These are phyloP conservation scores for Aspergillus glaucus DNA, from an alignment of 2,329 filamentous ascomycete species.

Conservation along the genomic window DNA sequence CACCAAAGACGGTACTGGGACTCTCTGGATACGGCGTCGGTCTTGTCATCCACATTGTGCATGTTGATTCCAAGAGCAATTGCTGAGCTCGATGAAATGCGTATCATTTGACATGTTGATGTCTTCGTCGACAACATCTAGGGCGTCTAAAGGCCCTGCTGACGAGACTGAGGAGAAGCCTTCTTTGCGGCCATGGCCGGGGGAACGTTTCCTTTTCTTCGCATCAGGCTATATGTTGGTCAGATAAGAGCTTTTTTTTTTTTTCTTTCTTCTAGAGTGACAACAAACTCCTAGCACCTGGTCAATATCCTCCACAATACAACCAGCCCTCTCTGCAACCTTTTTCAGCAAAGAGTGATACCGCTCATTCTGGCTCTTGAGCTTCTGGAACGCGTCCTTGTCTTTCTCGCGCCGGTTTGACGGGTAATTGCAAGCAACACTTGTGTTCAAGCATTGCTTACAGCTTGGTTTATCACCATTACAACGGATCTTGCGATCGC, in stretches of 20 bases:
- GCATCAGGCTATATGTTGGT: not conserved
- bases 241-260: not conserved
- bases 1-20: slow-evolving; percentile 42
- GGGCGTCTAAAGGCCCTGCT: not conserved
- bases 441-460: slow-evolving; percentile 37
- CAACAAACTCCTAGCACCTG: slow-evolving; percentile 17
- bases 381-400: slow-evolving; percentile 19
- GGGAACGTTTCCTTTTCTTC: not conserved
- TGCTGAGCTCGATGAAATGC: slow-evolving; percentile 36
- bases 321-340: not conserved
- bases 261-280: not conserved
- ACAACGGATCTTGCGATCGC: slow-evolving; percentile 42
- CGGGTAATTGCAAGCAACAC: slow-evolving; percentile 37
- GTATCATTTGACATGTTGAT: slow-evolving; percentile 40
- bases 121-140: slow-evolving; percentile 38
- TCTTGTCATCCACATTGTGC: slow-evolving; percentile 31
- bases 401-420: slow-evolving; percentile 39
- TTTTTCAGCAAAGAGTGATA: slow-evolving; percentile 15
- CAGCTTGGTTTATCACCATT: slow-evolving; percentile 39
- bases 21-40: slow-evolving; percentile 34
- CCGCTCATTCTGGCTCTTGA: not conserved
- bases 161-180: not conserved
- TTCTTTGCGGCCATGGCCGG: not conserved
- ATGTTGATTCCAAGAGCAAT: slow-evolving; percentile 39
- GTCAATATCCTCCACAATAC: slow-evolving; percentile 26